A percentile compares a stretch with the other conserved stretches of the same genome.
Evolutionary conservation across 192 early-diverging fungal genomes (phyloP).

Genomic region (Entrophospora sp.): DNA sequence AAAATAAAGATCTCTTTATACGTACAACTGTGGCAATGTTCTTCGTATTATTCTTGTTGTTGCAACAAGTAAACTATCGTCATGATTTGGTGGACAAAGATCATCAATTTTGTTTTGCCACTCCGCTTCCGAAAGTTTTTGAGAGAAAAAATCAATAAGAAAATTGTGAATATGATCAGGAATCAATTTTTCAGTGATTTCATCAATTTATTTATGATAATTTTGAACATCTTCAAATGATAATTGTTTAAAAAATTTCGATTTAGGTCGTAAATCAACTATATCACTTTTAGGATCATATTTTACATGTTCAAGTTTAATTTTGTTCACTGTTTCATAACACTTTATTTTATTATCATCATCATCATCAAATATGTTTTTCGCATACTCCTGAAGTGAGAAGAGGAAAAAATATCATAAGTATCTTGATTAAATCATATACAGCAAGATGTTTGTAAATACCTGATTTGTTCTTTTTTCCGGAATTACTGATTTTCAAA

Average conservation of each 20-base stretch:
- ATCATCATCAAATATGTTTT: no score
- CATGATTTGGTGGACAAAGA: neutral
- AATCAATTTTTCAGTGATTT: neutral
- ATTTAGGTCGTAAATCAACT: neutral
- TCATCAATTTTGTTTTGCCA: neutral
- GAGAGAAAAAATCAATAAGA: neutral
- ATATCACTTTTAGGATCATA: neutral
- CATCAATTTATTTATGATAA: neutral
- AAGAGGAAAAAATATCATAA: no score
- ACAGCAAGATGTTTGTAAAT: no score
- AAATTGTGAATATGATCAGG: neutral
- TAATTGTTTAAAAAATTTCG: neutral
- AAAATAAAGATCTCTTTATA: neutral
- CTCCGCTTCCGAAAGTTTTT: constrained; percentile 2
- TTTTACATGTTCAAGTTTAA: neutral
- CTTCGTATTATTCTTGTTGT: neutral
- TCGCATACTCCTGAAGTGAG: no score
- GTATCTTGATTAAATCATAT: no score
- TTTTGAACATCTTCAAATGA: neutral
- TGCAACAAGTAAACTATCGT: neutral
- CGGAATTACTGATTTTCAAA: no score
- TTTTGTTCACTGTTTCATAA: no score
- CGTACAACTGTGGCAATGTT: neutral
- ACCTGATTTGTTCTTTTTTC: no score
- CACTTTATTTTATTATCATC: no score